A percentile compares a stretch with the other conserved stretches of the same genome.
phyloP scores from a whole-genome alignment of 306 rosid genomes.

The Styphnolobium japonicum region DNA sequence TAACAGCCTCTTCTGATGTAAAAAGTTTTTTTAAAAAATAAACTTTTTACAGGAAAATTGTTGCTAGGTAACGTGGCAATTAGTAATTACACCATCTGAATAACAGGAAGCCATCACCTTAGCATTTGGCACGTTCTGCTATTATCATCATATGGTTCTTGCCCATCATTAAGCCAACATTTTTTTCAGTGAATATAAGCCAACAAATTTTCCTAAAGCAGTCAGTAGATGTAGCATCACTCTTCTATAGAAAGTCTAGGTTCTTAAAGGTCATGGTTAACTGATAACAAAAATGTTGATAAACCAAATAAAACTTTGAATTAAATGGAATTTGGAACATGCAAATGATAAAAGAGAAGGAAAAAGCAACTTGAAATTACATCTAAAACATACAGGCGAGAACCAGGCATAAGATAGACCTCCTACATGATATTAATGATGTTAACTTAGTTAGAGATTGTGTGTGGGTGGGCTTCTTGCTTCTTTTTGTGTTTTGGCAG shows the following conservation, averaged over 20 bases:
- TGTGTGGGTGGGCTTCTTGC: no score
- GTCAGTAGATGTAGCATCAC: not conserved
- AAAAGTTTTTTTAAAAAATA: no score
- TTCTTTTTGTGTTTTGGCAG: not conserved
- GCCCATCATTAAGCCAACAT: not conserved
- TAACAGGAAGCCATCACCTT: not conserved
- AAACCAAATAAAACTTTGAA: not conserved
- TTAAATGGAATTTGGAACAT: not conserved
- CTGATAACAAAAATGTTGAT: not conserved
- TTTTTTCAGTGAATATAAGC: not conserved
- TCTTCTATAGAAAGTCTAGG: not conserved
- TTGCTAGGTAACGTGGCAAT: not conserved
- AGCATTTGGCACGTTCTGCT: constrained; percentile 4
- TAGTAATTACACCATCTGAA: constrained; percentile 1
- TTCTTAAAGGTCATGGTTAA: not conserved
- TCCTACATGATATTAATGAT: not conserved
- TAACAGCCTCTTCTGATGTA: not conserved
- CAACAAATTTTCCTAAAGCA: not conserved
- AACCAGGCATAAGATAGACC: not conserved
- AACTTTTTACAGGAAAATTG: not conserved
- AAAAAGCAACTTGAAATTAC: not conserved
- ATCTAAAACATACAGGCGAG: not conserved
- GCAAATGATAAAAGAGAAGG: not conserved
- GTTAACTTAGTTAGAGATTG: not conserved
- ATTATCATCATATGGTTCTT: not conserved